Base-by-base conservation (phyloP, 2,329 filamentous ascomycete genomes). In the Talaromyces sp. region DNA sequence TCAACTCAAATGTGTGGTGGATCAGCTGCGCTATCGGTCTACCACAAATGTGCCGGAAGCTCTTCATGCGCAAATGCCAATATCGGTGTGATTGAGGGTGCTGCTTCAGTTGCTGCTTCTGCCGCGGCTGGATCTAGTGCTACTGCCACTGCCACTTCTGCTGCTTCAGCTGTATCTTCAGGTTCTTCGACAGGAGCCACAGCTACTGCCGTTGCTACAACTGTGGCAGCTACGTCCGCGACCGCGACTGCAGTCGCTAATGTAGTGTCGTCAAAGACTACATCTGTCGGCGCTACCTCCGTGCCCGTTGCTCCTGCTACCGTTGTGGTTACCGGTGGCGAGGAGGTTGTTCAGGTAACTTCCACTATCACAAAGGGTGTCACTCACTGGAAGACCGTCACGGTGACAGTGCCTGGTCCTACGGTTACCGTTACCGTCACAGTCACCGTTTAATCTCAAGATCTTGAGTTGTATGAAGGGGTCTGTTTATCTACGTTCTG, bases 1-100 rank as follows among this genome's bases (percentile, higher is more conserved):
- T 57, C 66, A 13, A 68, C 62, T 31, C 62, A 72, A 62, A 70
- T 69, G 65, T 74, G 72, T 47, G 72, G 72, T 52, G 72, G 70
- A 50, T 37, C 66, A 37, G 66, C 62, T 7, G 59, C 59, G 27
- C 63, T 73, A 50, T 70, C 69, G 22, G 65, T 73, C n/a, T 73
- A 73, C 54, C 68, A 70, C 47, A 74, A 70, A 54, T 73, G 72
- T 60, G 66, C 67, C 3, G 69, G 70, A 27, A 58, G 63, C 50
- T 59, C 67, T 11, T 69, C 37, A 3, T 66, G 64, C 45, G 11
- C 14, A 6, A 66, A 66, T 63, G 60, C 64, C 11, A 47, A 60
- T 57, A 63, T 63, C 14, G 64, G 64, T 22, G 45, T 54, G 37
- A 65, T 65, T 39, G 63, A 65, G 31, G 57, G 63, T 19, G 63